These are phyloP conservation scores for Pseudocercospora fijiensis DNA, from an alignment of 2,329 filamentous ascomycete species.

Conservation along the genomic window DNA sequence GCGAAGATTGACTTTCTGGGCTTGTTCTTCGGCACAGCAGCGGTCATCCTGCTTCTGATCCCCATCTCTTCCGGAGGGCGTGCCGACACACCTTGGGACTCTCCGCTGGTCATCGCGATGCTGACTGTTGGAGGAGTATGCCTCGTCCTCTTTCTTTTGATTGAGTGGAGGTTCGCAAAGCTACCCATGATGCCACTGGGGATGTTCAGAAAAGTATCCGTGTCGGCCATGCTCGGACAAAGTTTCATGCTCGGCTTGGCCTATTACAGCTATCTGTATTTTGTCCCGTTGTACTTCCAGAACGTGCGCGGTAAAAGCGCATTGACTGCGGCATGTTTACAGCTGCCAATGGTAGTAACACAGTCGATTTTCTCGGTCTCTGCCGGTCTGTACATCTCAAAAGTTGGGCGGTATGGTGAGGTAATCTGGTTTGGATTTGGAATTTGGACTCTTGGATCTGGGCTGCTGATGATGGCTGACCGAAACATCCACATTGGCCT, in stretches of 20 bases:
- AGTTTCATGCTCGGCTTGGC: slow-evolving; percentile 61
- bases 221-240: slow-evolving; percentile 57
- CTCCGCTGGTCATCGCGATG: slow-evolving; percentile 61
- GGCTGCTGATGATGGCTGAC: slow-evolving; percentile 54
- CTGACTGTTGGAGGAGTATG: slow-evolving; percentile 51
- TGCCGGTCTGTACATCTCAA: slow-evolving; percentile 60
- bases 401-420: slow-evolving; percentile 58
- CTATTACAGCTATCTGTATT: slow-evolving; percentile 62
- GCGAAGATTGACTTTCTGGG: slow-evolving; percentile 61
- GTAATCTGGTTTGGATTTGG: slow-evolving; percentile 55
- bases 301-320: slow-evolving; percentile 52
- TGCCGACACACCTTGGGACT: slow-evolving; percentile 53
- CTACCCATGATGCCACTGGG: slow-evolving; percentile 60
- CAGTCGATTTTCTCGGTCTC: slow-evolving; percentile 51
- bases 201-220: slow-evolving; percentile 57
- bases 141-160: slow-evolving; percentile 50
- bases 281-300: slow-evolving; percentile 60
- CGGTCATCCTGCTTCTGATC: slow-evolving; percentile 61
- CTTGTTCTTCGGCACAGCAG: slow-evolving; percentile 54
- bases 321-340: slow-evolving; percentile 53
- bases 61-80: slow-evolving; percentile 59
- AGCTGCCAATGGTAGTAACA: slow-evolving; percentile 50
- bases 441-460: slow-evolving; percentile 54
- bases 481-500: slow-evolving; percentile 47
- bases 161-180: slow-evolving; percentile 56